phyloP scores from a whole-genome alignment of 768 basidiomycete genomes.

The Lanmaoa pseudosensibilis region DNA sequence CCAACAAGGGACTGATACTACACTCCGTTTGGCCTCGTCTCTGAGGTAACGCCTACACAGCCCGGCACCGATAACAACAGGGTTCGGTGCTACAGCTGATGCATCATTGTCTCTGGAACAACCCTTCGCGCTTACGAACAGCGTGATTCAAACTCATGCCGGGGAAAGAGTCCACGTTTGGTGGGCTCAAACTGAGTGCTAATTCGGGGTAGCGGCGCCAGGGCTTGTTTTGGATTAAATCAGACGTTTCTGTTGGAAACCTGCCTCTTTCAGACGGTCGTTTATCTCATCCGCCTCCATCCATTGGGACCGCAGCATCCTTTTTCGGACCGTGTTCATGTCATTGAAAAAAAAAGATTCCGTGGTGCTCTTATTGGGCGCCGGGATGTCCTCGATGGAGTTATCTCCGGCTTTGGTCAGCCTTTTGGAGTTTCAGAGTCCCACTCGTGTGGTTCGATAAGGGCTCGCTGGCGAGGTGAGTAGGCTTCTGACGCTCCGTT shows the following conservation, averaged over 20 bases:
- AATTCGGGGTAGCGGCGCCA: conserved; percentile 6
- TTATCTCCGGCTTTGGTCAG: conserved; percentile 14
- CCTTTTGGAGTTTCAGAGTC: background rate
- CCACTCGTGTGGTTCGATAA: conserved; percentile 2
- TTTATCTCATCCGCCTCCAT: conserved; percentile 17
- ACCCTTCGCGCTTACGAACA: conserved; percentile 1
- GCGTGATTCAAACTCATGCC: background rate
- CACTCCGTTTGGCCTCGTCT: conserved; percentile 1
- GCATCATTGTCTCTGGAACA: conserved; percentile 10
- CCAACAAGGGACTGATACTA: background rate
- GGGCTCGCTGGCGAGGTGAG: background rate
- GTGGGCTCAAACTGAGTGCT: conserved; percentile 21
- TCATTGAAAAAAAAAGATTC: background rate
- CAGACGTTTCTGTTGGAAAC: conserved; percentile 36
- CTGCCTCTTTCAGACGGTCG: conserved; percentile 13
- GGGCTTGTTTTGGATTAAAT: conserved; percentile 3
- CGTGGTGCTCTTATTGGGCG: background rate
- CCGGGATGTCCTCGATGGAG: conserved; percentile 7
- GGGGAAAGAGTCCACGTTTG: conserved; percentile 15
- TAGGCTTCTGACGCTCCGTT: background rate
- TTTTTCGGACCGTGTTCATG: conserved; percentile 14
- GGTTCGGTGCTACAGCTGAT: conserved; percentile 6
- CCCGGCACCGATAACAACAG: conserved; percentile 16
- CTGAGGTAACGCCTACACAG: conserved; percentile 16
- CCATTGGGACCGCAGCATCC: conserved; percentile 8